Percentiles rank a stretch among this genome's conserved stretches.
Conservation (phyloP, 306 rosid genomes). For the Ziziphus jujuba region DNA sequence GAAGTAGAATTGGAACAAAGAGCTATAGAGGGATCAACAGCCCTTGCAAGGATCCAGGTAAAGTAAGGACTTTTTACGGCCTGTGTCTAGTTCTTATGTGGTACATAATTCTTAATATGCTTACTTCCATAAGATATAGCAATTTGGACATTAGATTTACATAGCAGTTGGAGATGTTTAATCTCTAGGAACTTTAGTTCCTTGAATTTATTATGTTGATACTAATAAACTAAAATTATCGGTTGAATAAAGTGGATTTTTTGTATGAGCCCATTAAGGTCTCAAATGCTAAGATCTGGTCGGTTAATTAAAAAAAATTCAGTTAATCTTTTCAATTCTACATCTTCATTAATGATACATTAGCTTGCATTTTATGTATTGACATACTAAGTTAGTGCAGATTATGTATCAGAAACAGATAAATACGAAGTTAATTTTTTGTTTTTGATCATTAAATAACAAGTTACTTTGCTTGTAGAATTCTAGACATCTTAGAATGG, state of each 20-base stretch:
- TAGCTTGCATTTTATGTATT: too few species aligned
- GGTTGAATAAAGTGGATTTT: not conserved
- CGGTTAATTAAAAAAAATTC: too few species aligned
- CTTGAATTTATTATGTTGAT: not conserved
- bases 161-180: not conserved
- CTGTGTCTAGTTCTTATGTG: not conserved
- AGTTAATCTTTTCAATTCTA: too few species aligned
- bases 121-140: not conserved
- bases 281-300: not conserved
- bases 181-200: not conserved
- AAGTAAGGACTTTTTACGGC: constrained; percentile 29
- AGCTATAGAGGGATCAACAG: constrained; percentile 87
- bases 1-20: constrained; percentile 98
- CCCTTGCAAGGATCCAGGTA: constrained; percentile 97
- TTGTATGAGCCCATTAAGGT: not conserved
- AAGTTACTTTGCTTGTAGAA: too few species aligned
- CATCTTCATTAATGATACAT: too few species aligned
- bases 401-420: too few species aligned
- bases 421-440: too few species aligned
- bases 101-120: not conserved
- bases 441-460: too few species aligned
- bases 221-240: not conserved
- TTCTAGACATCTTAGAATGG: too few species aligned
- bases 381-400: too few species aligned
- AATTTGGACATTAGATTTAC: too few species aligned